A percentile compares a stretch with the other conserved stretches of the same genome.
Conservation (phyloP, 2,329 filamentous ascomycete genomes). For the Cryphonectria japonica region DNA sequence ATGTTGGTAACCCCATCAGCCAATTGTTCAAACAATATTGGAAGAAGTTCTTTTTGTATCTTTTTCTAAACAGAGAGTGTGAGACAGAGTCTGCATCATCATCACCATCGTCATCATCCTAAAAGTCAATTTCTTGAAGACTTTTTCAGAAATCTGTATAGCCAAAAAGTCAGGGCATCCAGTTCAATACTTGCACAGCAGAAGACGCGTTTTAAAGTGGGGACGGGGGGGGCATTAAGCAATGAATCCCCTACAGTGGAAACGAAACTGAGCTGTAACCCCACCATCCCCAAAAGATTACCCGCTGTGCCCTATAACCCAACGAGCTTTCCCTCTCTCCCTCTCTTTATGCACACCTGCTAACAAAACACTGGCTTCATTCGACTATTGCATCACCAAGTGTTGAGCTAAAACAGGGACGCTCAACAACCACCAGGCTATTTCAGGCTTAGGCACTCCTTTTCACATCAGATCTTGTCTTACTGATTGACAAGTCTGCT, state of each 20-base stretch:
- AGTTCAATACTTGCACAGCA: background rate
- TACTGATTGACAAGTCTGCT: background rate
- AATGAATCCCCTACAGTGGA: background rate
- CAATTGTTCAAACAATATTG: no score
- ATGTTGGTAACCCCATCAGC: background rate
- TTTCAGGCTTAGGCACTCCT: slow-evolving; percentile 4
- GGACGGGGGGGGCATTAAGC: background rate
- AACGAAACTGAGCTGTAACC: slow-evolving; percentile 11
- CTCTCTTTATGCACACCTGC: slow-evolving; percentile 7
- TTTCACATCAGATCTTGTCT: slow-evolving; percentile 8
- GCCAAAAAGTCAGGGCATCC: background rate
- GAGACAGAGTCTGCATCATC: no score
- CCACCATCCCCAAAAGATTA: slow-evolving; percentile 23
- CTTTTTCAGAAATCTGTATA: background rate
- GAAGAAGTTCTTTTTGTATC: background rate
- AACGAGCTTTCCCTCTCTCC: slow-evolving; percentile 16
- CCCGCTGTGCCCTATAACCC: background rate
- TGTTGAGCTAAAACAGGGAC: slow-evolving; percentile 1
- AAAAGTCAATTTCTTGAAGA: background rate
- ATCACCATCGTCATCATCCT: no score
- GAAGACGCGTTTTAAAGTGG: background rate
- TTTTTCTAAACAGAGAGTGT: background rate
- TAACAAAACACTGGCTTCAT: slow-evolving; percentile 14
- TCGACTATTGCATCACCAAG: slow-evolving; percentile 18
- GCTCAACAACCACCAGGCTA: slow-evolving; percentile 12